Evolutionary conservation across 2,329 filamentous ascomycete species (phyloP).

Genomic region (Trichoderma harzianum): DNA sequence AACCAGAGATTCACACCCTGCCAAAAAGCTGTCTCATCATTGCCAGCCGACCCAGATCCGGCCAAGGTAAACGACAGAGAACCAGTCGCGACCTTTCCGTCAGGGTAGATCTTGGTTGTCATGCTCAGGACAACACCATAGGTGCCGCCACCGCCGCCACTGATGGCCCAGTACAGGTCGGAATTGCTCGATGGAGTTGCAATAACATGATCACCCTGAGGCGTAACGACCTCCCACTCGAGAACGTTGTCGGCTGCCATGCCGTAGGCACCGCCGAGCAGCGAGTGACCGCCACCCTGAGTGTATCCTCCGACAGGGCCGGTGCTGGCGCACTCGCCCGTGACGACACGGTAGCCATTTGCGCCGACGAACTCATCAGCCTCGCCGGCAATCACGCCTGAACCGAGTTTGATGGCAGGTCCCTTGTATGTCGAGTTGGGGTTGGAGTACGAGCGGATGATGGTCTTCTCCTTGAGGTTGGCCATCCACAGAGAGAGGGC

Average conservation of each 20-base stretch:
- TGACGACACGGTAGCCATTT: slow-evolving; percentile 44
- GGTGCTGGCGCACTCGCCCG: slow-evolving; percentile 36
- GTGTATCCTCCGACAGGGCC: no score
- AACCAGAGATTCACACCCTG: no score
- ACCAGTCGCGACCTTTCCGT: no score
- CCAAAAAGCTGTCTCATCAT: no score
- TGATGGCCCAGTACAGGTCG: no score
- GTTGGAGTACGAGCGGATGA: slow-evolving; percentile 19
- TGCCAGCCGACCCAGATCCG: no score
- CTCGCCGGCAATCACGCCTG: slow-evolving; percentile 42
- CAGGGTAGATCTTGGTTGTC: no score
- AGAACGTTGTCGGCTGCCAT: slow-evolving; percentile 49
- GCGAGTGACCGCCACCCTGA: slow-evolving; percentile 21
- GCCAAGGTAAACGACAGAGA: no score
- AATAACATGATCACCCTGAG: slow-evolving; percentile 38
- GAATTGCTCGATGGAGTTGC: slow-evolving; percentile 33
- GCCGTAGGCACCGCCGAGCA: slow-evolving; percentile 41
- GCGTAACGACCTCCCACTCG: slow-evolving; percentile 44
- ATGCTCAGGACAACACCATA: no score
- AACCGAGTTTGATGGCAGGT: slow-evolving; percentile 49
- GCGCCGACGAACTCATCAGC: no score
- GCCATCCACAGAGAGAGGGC: slow-evolving; percentile 40
- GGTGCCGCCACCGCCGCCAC: no score
- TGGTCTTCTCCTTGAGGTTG: slow-evolving; percentile 33
- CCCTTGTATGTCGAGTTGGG: slow-evolving; percentile 33